phyloP scores from a whole-genome alignment of 192 early-diverging fungal species.

The Paraglomus brasilianum region DNA sequence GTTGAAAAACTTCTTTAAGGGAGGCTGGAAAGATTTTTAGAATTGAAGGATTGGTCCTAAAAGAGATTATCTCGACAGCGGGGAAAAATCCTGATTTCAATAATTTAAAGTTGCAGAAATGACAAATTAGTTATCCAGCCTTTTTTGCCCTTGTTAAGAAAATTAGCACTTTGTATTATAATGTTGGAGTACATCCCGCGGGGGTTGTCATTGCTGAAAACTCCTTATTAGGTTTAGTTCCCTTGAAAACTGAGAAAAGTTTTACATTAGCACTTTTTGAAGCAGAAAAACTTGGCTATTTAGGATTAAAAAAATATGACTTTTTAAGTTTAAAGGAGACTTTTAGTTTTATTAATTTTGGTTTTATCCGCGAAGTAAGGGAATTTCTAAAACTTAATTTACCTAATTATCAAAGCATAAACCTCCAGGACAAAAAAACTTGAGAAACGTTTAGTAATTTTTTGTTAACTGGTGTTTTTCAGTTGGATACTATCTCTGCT shows the following conservation, averaged over 20 bases:
- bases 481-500: conserved; percentile 1
- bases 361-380: not conserved
- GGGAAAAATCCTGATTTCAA: conserved; percentile 6
- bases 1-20: not conserved
- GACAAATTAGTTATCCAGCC: not conserved
- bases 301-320: conserved; percentile 15
- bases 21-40: not conserved
- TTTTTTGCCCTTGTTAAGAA: not conserved
- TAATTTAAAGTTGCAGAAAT: not conserved
- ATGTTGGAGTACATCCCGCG: conserved; percentile 4
- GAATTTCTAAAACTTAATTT: not conserved
- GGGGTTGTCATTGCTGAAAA: conserved; percentile 5
- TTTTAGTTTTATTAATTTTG: no score
- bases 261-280: conserved; percentile 2
- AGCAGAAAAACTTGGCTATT: not conserved
- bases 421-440: conserved; percentile 1
- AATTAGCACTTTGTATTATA: not conserved
- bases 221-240: conserved; percentile 3
- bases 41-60: not conserved
- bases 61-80: not conserved
- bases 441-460: conserved; percentile 4
- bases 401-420: conserved; percentile 4
- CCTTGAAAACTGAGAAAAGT: not conserved
- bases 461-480: conserved; percentile 12
- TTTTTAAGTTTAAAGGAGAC: conserved; percentile 7